These are phyloP conservation scores for Helichrysum umbraculigerum DNA, from an alignment of 129 eudicot species.

Conservation along the genomic window DNA sequence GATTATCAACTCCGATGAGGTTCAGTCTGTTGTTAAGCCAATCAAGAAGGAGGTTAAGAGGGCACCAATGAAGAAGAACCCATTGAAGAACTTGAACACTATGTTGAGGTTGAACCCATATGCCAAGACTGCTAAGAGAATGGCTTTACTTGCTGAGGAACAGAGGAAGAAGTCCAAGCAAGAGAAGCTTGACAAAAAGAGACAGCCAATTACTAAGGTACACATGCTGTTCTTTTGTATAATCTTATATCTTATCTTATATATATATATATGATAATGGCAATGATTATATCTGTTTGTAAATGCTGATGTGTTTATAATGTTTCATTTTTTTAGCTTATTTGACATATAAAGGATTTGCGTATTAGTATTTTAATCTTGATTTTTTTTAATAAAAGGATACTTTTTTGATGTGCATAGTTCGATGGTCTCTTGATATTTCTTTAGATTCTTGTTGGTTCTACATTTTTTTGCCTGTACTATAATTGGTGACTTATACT, in stretches of 20 bases:
- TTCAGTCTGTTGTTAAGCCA: constrained; percentile 81
- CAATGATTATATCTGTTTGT: too few species aligned
- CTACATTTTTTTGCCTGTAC: neutral
- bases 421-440: neutral
- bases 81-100: constrained; percentile 79
- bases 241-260: too few species aligned
- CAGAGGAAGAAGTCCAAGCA: constrained; percentile 69
- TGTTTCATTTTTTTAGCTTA: neutral
- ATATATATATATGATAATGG: too few species aligned
- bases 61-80: constrained; percentile 91
- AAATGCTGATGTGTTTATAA: neutral
- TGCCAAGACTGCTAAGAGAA: constrained; percentile 92
- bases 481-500: too few species aligned
- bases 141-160: constrained; percentile 77
- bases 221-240: neutral
- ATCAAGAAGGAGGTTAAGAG: constrained; percentile 79
- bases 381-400: neutral
- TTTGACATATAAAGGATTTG: neutral
- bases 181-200: constrained; percentile 83
- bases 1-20: constrained; percentile 82
- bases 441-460: neutral
- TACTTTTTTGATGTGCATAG: neutral
- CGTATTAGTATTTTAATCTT: neutral
- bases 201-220: constrained; percentile 71
- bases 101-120: constrained; percentile 81